phyloP scores from a whole-genome alignment of 164 flowering plant species.

The Santalum album region DNA sequence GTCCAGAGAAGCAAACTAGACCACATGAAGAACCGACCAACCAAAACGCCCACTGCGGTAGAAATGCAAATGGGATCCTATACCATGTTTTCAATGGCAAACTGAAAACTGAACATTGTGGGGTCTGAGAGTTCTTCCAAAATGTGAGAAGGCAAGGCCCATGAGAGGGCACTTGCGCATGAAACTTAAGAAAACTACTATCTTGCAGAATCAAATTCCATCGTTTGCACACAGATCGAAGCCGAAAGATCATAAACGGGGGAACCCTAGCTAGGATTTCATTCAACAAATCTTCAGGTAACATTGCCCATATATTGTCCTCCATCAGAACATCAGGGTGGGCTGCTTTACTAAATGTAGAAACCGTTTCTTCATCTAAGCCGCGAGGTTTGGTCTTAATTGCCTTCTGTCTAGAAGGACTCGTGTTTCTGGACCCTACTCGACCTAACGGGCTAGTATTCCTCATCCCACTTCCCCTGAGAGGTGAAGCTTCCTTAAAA shows the following conservation, averaged over 20 bases:
- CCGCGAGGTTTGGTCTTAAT: slow-evolving; percentile 89
- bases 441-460: slow-evolving; percentile 66
- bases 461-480: slow-evolving; percentile 34
- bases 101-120: slow-evolving; percentile 83
- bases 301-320: slow-evolving; percentile 84
- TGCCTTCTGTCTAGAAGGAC: slow-evolving; percentile 78
- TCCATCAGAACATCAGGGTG: slow-evolving; percentile 84
- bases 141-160: slow-evolving; percentile 88
- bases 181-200: slow-evolving; percentile 67
- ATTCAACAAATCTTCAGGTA: slow-evolving; percentile 84
- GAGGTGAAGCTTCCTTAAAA: slow-evolving; percentile 28
- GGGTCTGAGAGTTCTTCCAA: slow-evolving; percentile 65
- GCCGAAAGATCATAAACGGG: slow-evolving; percentile 80
- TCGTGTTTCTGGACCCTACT: slow-evolving; percentile 66
- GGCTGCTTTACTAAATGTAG: slow-evolving; percentile 50
- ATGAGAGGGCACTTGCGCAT: slow-evolving; percentile 77
- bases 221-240: slow-evolving; percentile 76
- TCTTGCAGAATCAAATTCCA: slow-evolving; percentile 89
- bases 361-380: slow-evolving; percentile 72
- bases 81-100: slow-evolving; percentile 85
- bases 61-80: slow-evolving; percentile 65
- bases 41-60: slow-evolving; percentile 90
- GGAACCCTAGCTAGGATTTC: slow-evolving; percentile 89
- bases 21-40: slow-evolving; percentile 91
- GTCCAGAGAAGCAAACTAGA: slow-evolving; percentile 83